phyloP scores from a whole-genome alignment of 306 rosid genomes.

The Ormosia emarginata region DNA sequence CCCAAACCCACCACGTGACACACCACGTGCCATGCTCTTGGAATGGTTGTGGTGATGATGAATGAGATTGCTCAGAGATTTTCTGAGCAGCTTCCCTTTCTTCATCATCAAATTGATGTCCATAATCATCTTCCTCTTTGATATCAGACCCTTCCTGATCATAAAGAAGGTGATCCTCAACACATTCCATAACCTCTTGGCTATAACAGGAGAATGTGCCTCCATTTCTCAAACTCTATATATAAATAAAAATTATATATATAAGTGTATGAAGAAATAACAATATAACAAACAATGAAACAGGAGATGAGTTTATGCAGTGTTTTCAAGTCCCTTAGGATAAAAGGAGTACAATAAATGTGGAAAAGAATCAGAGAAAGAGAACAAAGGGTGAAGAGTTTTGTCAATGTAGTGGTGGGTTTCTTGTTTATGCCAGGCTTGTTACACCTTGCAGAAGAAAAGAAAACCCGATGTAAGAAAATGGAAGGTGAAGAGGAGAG shows the following conservation, averaged over 20 bases:
- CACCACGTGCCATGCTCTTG: conserved; percentile 24
- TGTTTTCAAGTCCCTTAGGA: not conserved
- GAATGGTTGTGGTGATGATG: conserved; percentile 6
- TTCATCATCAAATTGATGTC: conserved; percentile 54
- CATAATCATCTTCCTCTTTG: conserved; percentile 54
- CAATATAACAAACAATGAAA: not conserved
- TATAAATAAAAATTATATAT: not conserved
- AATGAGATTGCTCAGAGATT: conserved; percentile 42
- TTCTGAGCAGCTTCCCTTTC: conserved; percentile 45
- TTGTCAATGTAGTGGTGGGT: not conserved
- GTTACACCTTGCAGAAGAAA: conserved; percentile 39
- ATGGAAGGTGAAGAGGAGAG: conserved; percentile 20
- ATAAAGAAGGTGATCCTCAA: conserved; percentile 45
- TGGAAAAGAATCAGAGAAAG: not conserved
- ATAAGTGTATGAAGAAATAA: not conserved
- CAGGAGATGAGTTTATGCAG: not conserved
- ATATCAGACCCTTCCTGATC: conserved; percentile 48
- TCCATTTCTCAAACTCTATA: conserved; percentile 19
- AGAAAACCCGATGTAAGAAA: conserved; percentile 34
- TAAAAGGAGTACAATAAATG: not conserved
- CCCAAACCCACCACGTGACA: conserved; percentile 25
- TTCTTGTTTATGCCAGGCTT: conserved; percentile 44
- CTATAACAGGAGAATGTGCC: conserved; percentile 21
- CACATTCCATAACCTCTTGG: conserved; percentile 48
- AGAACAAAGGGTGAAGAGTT: not conserved